Evolutionary conservation across 768 basidiomycete species (phyloP), one percentile per base, ranked within the genome.

Genomic region (Lentinus brumalis): DNA sequence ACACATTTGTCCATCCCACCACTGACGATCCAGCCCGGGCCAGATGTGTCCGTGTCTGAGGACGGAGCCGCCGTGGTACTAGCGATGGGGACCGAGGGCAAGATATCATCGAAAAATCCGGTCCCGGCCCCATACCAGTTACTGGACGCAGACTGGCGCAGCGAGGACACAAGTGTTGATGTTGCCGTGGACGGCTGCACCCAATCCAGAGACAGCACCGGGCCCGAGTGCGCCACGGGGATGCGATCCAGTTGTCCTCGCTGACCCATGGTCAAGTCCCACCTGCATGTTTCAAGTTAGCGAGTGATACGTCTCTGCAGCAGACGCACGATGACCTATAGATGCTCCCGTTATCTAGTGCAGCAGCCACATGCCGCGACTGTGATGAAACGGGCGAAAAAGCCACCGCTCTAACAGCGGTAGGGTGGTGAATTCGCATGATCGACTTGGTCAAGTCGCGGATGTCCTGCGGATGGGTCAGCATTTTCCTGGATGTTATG

Each of bases 221-320:
- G 81, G 0, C 85, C 84, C 7, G 82, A 79, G 73, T 94, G 92
- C 0, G 92, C 91, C 6, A 91, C 83, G 6, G 85, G 81, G 18
- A 93, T 75, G 21, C 86, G 84, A 68, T 92, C 91, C 0, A 91
- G 77, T 51, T 84, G 81, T 5, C 90, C 89, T 6, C 86, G 83
- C 65, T 89, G 88, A 4, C 89, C 89, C 83, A 88, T 87, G 66
- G 84, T 82, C 55, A 93, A 75, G 67, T 94, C 92, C 89, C 91
- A 93, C 61, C 89, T 87, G 57, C 5, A 35, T 6, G 35, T 35
- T 6, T 35, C 35, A 11, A 35, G 35, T 35, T 35, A 35, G 35
- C 35, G 35, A 35, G 35, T 6, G 6, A 11, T 11, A 35, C 7
- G 35, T 7, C 35, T 35, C 35, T 11, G 11, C 35, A 35, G 11